Conservation (phyloP, 2,329 filamentous ascomycete genomes). For the Verticillium tricorpus region DNA sequence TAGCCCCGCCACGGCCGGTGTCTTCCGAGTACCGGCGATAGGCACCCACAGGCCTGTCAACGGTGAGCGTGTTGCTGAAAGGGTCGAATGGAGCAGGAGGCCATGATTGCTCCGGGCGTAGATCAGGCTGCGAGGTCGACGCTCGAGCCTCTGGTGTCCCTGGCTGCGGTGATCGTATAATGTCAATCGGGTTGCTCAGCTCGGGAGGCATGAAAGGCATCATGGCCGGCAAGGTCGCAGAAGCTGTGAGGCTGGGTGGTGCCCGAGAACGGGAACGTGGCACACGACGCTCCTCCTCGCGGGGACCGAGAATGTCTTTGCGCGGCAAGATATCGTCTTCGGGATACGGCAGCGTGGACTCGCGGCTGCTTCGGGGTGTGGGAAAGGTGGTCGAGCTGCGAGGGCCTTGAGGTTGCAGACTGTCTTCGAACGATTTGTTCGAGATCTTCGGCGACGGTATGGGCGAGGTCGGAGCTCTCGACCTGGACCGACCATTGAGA, state of each 20-base stretch:
- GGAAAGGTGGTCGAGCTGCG: conserved; percentile 27
- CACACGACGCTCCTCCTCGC: conserved; percentile 6
- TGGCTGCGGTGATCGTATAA: conserved; percentile 16
- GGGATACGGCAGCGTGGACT: conserved; percentile 20
- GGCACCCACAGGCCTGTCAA: conserved; percentile 34
- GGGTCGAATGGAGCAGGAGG: conserved; percentile 42
- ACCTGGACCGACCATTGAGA: conserved; percentile 20
- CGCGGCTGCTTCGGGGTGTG: conserved; percentile 6
- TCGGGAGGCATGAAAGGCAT: conserved; percentile 15
- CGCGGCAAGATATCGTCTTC: conserved; percentile 22
- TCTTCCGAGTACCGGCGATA: conserved; percentile 54
- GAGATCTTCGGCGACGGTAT: conserved; percentile 23
- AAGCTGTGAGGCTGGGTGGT: conserved; percentile 9
- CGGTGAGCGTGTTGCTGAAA: conserved; percentile 24
- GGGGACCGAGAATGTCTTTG: conserved; percentile 9
- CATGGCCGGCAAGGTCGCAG: conserved; percentile 14
- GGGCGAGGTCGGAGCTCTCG: conserved; percentile 27
- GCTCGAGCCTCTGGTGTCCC: conserved; percentile 16
- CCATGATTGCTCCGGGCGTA: conserved; percentile 29
- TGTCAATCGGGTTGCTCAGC: conserved; percentile 14
- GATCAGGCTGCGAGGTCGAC: conserved; percentile 17
- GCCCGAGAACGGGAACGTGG: conserved; percentile 19
- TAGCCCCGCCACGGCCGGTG: conserved; percentile 33
- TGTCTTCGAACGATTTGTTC: conserved; percentile 9
- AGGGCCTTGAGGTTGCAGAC: conserved; percentile 10